Evolutionary conservation across 2,329 filamentous ascomycete species (phyloP).

Genomic region (Magnaporthiopsis incrustans): DNA sequence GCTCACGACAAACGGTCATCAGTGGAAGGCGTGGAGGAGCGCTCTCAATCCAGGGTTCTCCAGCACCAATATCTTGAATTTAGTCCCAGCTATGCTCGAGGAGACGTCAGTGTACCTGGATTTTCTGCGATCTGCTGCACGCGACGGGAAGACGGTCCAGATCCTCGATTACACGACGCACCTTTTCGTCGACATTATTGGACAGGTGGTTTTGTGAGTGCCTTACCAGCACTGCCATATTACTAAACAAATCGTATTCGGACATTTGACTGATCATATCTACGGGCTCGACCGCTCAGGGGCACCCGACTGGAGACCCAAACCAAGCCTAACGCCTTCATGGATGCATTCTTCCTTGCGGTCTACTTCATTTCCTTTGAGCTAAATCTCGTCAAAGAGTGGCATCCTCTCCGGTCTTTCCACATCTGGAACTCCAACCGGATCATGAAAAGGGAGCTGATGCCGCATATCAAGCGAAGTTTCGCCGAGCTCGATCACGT

Average conservation of each 20-base stretch:
- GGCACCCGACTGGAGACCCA: conserved; percentile 4
- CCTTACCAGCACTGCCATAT: neutral
- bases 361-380: neutral
- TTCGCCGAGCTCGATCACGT: conserved; percentile 18
- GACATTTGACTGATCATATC: no score
- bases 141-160: conserved; percentile 17
- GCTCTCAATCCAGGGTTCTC: conserved; percentile 32
- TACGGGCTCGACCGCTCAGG: neutral
- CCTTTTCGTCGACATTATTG: conserved; percentile 21
- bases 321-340: neutral
- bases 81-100: conserved; percentile 25
- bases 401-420: conserved; percentile 15
- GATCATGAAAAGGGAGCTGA: conserved; percentile 18
- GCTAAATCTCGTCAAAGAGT: neutral
- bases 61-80: conserved; percentile 24
- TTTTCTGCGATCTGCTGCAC: conserved; percentile 15
- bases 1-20: conserved; percentile 26
- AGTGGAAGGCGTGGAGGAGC: conserved; percentile 28
- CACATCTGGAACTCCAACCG: conserved; percentile 20
- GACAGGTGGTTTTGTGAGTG: conserved; percentile 21
- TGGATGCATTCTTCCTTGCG: neutral
- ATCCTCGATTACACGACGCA: conserved; percentile 18
- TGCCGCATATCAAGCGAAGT: conserved; percentile 18
- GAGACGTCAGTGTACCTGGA: conserved; percentile 19
- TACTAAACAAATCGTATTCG: neutral